Conservation (phyloP, 176 grass and related monocot genomes). For the Ananas comosus region DNA sequence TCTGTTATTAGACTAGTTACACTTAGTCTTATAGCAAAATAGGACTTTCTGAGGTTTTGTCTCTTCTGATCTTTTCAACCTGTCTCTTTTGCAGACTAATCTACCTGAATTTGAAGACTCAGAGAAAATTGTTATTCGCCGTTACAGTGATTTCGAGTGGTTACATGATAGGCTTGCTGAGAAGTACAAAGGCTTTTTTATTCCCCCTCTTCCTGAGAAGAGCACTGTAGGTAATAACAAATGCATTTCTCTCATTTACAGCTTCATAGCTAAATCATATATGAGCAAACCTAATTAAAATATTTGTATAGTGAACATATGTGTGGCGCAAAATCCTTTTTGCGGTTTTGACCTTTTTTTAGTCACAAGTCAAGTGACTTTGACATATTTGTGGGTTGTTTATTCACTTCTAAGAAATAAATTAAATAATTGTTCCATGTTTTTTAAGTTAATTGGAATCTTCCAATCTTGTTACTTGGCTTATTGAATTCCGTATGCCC, state of each 20-base stretch:
- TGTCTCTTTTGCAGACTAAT: conserved; percentile 60
- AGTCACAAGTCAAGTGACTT: no score
- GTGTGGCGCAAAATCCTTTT: not conserved
- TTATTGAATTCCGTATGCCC: conserved; percentile 16
- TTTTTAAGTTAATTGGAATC: not conserved
- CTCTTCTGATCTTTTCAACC: conserved; percentile 17
- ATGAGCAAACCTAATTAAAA: not conserved
- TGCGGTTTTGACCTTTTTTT: not conserved
- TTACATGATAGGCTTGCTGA: conserved; percentile 84
- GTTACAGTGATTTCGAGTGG: conserved; percentile 98
- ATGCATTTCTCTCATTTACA: not conserved
- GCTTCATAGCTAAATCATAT: conserved; percentile 10
- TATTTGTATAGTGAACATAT: not conserved
- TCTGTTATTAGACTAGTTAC: not conserved
- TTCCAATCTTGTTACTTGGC: not conserved
- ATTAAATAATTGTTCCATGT: not conserved
- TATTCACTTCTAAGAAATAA: no score
- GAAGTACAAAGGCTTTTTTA: conserved; percentile 92
- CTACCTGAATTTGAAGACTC: conserved; percentile 75
- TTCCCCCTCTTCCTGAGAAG: conserved; percentile 95
- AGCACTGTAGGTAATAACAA: conserved; percentile 78
- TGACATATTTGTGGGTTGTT: no score
- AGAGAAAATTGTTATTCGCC: conserved; percentile 97
- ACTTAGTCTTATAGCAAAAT: not conserved
- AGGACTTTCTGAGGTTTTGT: conserved; percentile 15